Evolutionary conservation across 2,329 filamentous ascomycete genomes (phyloP), one percentile per base, ranked within the genome.

Genomic region (Aspergillus pseudotamarii): DNA sequence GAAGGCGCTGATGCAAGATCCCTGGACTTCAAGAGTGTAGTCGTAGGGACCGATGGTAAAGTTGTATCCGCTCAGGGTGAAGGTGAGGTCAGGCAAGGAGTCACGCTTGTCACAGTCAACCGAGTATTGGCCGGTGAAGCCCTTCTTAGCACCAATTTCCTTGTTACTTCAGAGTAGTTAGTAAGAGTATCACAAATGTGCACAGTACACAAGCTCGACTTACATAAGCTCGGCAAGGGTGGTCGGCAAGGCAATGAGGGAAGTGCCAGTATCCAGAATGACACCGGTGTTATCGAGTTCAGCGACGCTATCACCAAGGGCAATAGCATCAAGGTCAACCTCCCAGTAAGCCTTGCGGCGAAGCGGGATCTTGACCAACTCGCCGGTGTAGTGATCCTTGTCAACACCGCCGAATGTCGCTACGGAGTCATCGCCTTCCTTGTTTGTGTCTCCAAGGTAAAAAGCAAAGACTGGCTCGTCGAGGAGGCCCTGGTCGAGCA

Each of bases 331-430:
- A 66, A 99, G 89, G 75, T 98, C 94, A 61, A 99, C 94, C 86
- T 99, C 95, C 95, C 95, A 99, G 88, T 99, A 99, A 57, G 95
- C 95, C 90, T 98, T 98, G 79, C 95, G 92, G 80, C 95, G 92
- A 72, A 99, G 88, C 60, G 95, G 95, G 71, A 99, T 93, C 80
- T 93, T 96, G 78, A 89, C 92, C 74, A 99, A 87, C 80, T 98
- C 90, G 75, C 95, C 95, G 45, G 86, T 89, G 81, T 87, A 91
- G 85, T 95, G 93, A 76, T 84, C 83, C 82, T 93, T 83, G 80
- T 98, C 90, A 66, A 97, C 81, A 69, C 94, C 94, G 79, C 94
- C 94, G 70, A 99, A 99, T 70, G 90, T 89, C 64, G 89, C 94
- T 82, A 94, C 94, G 48, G 94, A 97, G 78, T 91, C 87, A 63